phyloP scores from a whole-genome alignment of 2,329 filamentous ascomycete genomes.

The Fusarium solani-melongenae region DNA sequence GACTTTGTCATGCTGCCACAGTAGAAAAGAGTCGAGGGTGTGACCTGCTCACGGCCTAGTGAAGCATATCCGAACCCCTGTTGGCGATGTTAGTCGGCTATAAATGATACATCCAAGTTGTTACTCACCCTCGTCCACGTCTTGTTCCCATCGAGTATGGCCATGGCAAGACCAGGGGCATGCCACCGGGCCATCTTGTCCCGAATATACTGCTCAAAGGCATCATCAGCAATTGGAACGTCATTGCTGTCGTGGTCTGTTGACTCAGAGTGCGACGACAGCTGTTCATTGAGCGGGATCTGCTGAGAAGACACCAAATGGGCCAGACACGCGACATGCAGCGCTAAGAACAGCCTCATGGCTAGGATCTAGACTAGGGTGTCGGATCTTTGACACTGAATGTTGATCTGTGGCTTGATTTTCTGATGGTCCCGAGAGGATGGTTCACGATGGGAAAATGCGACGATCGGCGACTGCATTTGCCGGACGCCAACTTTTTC shows the following conservation, averaged over 20 bases:
- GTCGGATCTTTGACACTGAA: neutral
- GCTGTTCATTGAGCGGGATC: neutral
- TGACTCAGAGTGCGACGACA: neutral
- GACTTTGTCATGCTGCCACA: constrained; percentile 65
- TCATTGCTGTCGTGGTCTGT: constrained; percentile 3
- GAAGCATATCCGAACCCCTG: constrained; percentile 54
- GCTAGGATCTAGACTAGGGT: neutral
- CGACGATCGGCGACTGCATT: neutral
- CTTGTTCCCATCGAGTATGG: constrained; percentile 52
- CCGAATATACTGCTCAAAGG: constrained; percentile 40
- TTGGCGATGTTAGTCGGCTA: neutral
- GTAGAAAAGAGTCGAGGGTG: constrained; percentile 61
- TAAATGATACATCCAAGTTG: neutral
- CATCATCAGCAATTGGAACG: constrained; percentile 9
- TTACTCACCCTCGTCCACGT: constrained; percentile 47
- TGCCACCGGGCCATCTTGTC: constrained; percentile 47
- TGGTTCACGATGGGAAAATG: neutral
- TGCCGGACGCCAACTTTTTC: neutral
- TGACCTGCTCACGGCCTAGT: constrained; percentile 51
- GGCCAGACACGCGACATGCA: neutral
- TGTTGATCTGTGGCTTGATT: neutral
- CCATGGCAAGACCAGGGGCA: constrained; percentile 55
- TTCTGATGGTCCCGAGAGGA: neutral
- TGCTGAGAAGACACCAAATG: neutral
- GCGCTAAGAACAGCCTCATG: neutral